Base-by-base conservation (phyloP, 139 green algal genomes). In the Coccomyxa sp. region DNA sequence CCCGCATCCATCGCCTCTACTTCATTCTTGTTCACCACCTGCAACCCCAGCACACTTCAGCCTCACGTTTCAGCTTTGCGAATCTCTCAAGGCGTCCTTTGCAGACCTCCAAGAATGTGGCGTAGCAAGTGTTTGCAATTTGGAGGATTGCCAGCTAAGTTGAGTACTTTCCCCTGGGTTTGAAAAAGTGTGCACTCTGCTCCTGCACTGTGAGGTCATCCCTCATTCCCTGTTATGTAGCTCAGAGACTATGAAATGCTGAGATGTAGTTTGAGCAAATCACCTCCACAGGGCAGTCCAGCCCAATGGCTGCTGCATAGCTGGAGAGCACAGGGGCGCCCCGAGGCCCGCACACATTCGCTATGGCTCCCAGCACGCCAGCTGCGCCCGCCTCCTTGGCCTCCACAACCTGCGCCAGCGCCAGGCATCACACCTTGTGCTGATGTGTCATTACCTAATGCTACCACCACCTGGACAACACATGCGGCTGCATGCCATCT, bases 341-440 rank as follows among this genome's bases (percentile, higher is more conserved):
- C 6, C 82, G n/a, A n/a, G n/a, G 36, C 6, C 89, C 91, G 7
- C 39, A 14, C 16, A 97, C 88, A 14, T 73, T 81, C 24, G 85
- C 77, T 5, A 90, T 70, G 0, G 81, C 68, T 27, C 91, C 92
- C 12, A 96, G 50, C 7, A 91, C 76, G 3, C 93, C 93, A 16
- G 92, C 87, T 14, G 91, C 92, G 0, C 92, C 92, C 18, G 92
- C 82, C 68, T 95, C 88, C 82, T 96, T 96, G 0, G 86, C 84
- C 55, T 94, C 88, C 9, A 90, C 87, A 0, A 97, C 44, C 86
- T 94, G 86, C 68, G 72, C 36, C 39, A 37, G 31, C n/a, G 16
- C n/a, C n/a, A n/a, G n/a, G n/a, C n/a, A n/a, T n/a, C n/a, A n/a
- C n/a, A n/a, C n/a, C n/a, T n/a, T n/a, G n/a, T n/a, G n/a, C n/a